Evolutionary conservation across 495 filamentous ascomycete genomes (phyloP).

Genomic region (Neurospora tetraspora): DNA sequence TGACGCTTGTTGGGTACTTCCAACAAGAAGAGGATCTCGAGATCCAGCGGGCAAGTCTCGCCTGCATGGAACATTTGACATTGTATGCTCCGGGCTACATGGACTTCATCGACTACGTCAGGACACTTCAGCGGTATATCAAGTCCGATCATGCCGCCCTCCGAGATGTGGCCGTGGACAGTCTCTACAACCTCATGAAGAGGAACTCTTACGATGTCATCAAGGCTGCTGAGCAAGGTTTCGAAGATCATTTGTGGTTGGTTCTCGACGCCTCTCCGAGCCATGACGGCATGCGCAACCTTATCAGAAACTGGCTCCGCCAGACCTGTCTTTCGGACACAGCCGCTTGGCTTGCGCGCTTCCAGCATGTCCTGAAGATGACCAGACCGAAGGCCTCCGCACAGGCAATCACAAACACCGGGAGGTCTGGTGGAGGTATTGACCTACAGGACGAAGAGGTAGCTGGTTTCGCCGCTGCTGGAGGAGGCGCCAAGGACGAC

Average conservation of each 20-base stretch:
- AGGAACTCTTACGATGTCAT: conserved; percentile 74
- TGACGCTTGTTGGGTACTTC: conserved; percentile 78
- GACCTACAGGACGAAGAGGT: conserved; percentile 95
- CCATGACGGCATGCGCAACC: conserved; percentile 66
- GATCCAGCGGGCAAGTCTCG: conserved; percentile 66
- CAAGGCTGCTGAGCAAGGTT: conserved; percentile 54
- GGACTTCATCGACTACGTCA: conserved; percentile 73
- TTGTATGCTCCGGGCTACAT: conserved; percentile 84
- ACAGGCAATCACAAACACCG: conserved; percentile 32
- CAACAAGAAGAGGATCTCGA: conserved; percentile 64
- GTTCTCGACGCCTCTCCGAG: conserved; percentile 67
- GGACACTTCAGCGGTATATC: conserved; percentile 66
- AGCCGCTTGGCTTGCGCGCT: conserved; percentile 73
- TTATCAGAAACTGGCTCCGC: conserved; percentile 82
- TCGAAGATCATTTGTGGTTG: conserved; percentile 90
- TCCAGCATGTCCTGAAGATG: conserved; percentile 81
- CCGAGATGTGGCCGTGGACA: conserved; percentile 73
- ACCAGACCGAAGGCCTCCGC: conserved; percentile 54
- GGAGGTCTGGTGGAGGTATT: conserved; percentile 43
- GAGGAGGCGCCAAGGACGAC: conserved; percentile 54
- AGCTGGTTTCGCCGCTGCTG: conserved; percentile 74
- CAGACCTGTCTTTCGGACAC: conserved; percentile 75
- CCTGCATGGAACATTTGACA: conserved; percentile 83
- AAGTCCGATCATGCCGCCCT: conserved; percentile 55
- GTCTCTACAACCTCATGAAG: conserved; percentile 91